phyloP scores from a whole-genome alignment of 2,329 filamentous ascomycete genomes.

The Talaromyces islandicus region DNA sequence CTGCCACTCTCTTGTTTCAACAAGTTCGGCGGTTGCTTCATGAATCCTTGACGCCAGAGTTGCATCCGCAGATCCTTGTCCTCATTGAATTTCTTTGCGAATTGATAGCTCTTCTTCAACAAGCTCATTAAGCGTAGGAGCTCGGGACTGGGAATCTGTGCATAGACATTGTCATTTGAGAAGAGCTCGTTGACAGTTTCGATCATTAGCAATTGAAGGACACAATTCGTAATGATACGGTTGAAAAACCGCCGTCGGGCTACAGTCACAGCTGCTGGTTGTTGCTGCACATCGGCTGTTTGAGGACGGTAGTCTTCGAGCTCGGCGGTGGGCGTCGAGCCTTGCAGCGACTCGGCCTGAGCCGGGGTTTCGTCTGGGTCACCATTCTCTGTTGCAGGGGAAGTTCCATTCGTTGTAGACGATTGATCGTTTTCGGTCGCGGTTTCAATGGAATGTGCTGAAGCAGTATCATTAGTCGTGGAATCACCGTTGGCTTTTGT shows the following conservation, averaged over 20 bases:
- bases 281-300: constrained; percentile 65
- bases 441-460: constrained; percentile 17
- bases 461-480: constrained; percentile 18
- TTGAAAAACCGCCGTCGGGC: constrained; percentile 95
- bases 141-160: constrained; percentile 83
- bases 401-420: constrained; percentile 23
- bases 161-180: constrained; percentile 91
- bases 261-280: constrained; percentile 85
- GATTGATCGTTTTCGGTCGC: constrained; percentile 19
- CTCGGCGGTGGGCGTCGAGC: constrained; percentile 30
- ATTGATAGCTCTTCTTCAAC: constrained; percentile 92
- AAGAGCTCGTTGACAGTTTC: constrained; percentile 99
- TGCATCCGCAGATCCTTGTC: constrained; percentile 93
- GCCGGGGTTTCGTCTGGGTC: constrained; percentile 15
- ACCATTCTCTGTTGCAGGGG: constrained; percentile 26
- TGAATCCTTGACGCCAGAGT: constrained; percentile 96
- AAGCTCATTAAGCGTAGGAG: constrained; percentile 88
- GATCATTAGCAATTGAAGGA: constrained; percentile 96
- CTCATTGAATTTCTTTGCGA: constrained; percentile 95
- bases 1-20: constrained; percentile 94
- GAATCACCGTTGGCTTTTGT: constrained; percentile 26
- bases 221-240: constrained; percentile 97
- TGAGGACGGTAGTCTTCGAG: constrained; percentile 86
- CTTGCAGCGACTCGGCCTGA: constrained; percentile 8
- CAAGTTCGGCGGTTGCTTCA: constrained; percentile 97